phyloP scores from a whole-genome alignment of 2,329 filamentous ascomycete species.

The Talaromyces sp. region DNA sequence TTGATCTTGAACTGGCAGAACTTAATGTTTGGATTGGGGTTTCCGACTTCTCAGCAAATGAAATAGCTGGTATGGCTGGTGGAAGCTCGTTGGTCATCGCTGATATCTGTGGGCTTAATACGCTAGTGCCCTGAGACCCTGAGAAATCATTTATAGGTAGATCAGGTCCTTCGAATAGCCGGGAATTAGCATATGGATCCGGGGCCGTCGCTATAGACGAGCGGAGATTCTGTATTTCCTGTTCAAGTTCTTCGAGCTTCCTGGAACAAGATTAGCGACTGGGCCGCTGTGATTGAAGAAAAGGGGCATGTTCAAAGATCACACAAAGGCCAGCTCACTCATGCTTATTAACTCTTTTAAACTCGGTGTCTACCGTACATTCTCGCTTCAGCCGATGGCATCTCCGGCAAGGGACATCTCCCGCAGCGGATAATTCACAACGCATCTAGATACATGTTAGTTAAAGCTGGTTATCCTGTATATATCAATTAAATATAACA shows the following conservation, averaged over 20 bases:
- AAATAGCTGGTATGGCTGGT: not conserved
- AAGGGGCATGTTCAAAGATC: not conserved
- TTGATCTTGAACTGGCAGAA: not conserved
- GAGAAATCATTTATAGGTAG: not conserved
- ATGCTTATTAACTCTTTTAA: conserved; percentile 9
- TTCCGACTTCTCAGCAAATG: not conserved
- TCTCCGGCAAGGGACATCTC: conserved; percentile 3
- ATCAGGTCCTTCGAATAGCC: not conserved
- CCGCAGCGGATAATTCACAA: conserved; percentile 8
- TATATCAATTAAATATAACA: not conserved
- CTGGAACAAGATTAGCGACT: not conserved
- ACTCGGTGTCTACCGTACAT: conserved; percentile 6
- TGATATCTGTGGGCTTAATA: not conserved
- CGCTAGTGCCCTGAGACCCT: not conserved
- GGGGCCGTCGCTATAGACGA: conserved; percentile 1
- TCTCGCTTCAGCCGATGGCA: conserved; percentile 8
- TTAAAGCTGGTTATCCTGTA: not conserved
- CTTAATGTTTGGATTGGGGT: no score
- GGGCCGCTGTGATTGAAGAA: not conserved
- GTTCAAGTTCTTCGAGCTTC: conserved; percentile 10
- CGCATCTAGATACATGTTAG: conserved; percentile 5
- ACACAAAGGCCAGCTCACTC: not conserved
- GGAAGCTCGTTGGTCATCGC: not conserved
- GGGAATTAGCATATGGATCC: not conserved
- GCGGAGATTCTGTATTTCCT: conserved; percentile 4